These are phyloP conservation scores for Shiraia bambusicola DNA, from an alignment of 2,329 filamentous ascomycete species.

Conservation along the genomic window DNA sequence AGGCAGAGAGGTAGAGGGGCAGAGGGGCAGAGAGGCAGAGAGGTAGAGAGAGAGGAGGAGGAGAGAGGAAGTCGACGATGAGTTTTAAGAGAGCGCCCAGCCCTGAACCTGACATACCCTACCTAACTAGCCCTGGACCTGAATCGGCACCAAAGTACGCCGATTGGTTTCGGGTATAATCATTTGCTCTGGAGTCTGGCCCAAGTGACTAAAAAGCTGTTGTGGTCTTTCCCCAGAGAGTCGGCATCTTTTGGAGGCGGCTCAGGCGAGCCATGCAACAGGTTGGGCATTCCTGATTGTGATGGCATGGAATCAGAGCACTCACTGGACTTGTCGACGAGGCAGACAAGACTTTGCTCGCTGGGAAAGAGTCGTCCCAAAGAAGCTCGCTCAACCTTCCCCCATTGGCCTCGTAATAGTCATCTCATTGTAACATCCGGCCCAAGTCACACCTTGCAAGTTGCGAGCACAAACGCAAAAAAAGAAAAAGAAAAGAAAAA, in stretches of 20 bases:
- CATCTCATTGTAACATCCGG: constrained; percentile 10
- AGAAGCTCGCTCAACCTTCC: constrained; percentile 7
- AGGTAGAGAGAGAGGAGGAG: constrained; percentile 22
- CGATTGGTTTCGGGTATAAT: constrained; percentile 26
- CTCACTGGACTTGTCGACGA: background rate
- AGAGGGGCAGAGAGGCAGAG: too few species aligned
- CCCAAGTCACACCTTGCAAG: constrained; percentile 2
- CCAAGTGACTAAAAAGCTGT: constrained; percentile 15
- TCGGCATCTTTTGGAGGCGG: constrained; percentile 5
- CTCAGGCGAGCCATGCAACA: constrained; percentile 18
- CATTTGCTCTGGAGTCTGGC: constrained; percentile 11
- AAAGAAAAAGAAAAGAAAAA: too few species aligned
- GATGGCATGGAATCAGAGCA: constrained; percentile 3
- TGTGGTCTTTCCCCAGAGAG: constrained; percentile 13
- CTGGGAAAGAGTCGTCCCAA: constrained; percentile 17
- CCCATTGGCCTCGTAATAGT: constrained; percentile 23
- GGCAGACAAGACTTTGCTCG: constrained; percentile 1
- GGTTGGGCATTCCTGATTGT: background rate
- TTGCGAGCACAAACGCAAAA: background rate
- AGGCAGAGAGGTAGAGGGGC: too few species aligned
- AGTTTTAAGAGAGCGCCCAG: constrained; percentile 27
- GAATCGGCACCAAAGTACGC: constrained; percentile 27
- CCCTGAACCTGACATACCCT: constrained; percentile 27
- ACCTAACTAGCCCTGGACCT: constrained; percentile 21
- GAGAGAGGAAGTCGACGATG: constrained; percentile 30